Conservation (phyloP, 768 basidiomycete species). For the Tricholoma terreum region DNA sequence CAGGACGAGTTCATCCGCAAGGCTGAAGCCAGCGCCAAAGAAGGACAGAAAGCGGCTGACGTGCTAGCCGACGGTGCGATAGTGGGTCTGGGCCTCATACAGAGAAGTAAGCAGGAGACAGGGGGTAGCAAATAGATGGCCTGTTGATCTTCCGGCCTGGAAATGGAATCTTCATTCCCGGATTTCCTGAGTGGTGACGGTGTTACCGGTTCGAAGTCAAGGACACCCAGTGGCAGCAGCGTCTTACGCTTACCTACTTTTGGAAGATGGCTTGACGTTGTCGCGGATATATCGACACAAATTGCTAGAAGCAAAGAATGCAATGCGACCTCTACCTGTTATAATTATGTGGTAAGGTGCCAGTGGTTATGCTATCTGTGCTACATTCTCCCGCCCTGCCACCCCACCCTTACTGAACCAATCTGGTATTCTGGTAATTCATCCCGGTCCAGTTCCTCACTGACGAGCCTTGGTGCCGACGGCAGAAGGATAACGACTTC, state of each 20-base stretch:
- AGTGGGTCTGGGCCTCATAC: slow-evolving; percentile 73
- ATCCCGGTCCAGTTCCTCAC: slow-evolving; percentile 2
- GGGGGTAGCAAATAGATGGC: slow-evolving; percentile 9
- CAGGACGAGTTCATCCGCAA: slow-evolving; percentile 70
- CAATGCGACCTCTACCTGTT: background rate
- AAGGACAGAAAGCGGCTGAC: slow-evolving; percentile 70
- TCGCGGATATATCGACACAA: background rate
- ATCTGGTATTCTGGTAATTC: slow-evolving; percentile 39
- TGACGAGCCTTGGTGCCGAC: slow-evolving; percentile 1
- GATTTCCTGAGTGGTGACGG: background rate
- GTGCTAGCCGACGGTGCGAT: slow-evolving; percentile 71
- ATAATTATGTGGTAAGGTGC: background rate
- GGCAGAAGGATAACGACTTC: slow-evolving; percentile 51
- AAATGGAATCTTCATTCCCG: background rate
- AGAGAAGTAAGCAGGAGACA: slow-evolving; percentile 38
- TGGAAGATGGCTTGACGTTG: background rate
- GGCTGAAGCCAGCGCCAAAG: slow-evolving; percentile 60
- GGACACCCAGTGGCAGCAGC: background rate
- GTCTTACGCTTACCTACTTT: background rate
- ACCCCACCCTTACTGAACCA: slow-evolving; percentile 38
- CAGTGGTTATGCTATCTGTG: background rate
- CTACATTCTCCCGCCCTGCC: slow-evolving; percentile 17
- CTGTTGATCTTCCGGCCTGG: background rate
- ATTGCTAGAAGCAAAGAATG: background rate
- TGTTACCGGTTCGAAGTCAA: background rate